These are phyloP conservation scores for Guillardia theta DNA, from an alignment of 78 protist genomes.

Conservation along the genomic window DNA sequence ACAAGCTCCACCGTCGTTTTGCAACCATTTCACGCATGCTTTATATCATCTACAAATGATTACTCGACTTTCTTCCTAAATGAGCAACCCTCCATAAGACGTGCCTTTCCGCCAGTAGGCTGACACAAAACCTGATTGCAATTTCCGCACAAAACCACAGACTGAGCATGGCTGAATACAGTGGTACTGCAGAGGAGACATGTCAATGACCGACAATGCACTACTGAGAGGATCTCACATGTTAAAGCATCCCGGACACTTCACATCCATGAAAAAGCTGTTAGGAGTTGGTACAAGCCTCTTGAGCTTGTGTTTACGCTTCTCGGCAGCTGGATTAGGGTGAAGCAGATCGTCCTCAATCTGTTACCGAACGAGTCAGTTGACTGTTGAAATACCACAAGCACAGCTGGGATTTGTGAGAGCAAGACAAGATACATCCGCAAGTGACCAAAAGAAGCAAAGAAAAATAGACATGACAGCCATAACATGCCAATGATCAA, in stretches of 20 bases:
- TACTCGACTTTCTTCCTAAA: slow-evolving; percentile 88
- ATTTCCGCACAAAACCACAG: slow-evolving; percentile 92
- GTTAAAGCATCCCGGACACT: slow-evolving; percentile 89
- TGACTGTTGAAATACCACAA: too few relatives aligned
- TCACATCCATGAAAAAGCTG: slow-evolving; percentile 97
- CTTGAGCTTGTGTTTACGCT: slow-evolving; percentile 93
- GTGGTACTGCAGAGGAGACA: slow-evolving; percentile 52
- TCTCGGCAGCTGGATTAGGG: slow-evolving; percentile 87
- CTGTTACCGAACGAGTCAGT: neutral
- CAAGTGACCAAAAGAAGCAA: too few relatives aligned
- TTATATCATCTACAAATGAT: neutral
- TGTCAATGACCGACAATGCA: neutral
- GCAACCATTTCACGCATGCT: too few relatives aligned
- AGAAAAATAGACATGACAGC: too few relatives aligned
- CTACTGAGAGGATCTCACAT: slow-evolving; percentile 11
- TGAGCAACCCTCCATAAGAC: slow-evolving; percentile 94
- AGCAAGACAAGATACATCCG: too few relatives aligned
- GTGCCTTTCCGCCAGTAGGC: slow-evolving; percentile 98
- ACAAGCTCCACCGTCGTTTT: too few relatives aligned
- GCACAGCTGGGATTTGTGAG: too few relatives aligned
- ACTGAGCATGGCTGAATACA: slow-evolving; percentile 87
- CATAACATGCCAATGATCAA: too few relatives aligned
- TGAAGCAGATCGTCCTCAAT: slow-evolving; percentile 82
- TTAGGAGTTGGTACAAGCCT: slow-evolving; percentile 97
- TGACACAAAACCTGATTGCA: slow-evolving; percentile 95